A percentile compares a stretch with the other conserved stretches of the same genome.
Conservation (phyloP, 768 basidiomycete genomes). For the Goffeauzyma gilvescens region DNA sequence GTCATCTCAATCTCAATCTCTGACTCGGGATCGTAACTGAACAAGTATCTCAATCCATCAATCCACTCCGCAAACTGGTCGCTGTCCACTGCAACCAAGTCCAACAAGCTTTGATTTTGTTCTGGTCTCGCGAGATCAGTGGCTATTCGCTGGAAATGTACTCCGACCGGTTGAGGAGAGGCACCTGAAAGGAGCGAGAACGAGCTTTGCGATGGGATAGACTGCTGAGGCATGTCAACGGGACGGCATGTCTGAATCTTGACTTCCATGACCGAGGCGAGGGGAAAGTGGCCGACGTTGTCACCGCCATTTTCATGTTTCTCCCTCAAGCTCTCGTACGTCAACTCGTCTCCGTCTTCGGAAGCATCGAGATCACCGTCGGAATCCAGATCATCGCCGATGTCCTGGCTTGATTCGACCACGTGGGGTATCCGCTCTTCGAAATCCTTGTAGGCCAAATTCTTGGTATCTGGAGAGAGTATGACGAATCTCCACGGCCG, state of each 20-base stretch:
- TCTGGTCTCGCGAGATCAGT: too few species aligned
- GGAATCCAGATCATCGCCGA: background rate
- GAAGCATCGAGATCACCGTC: background rate
- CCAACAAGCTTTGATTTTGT: background rate
- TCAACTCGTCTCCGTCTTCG: too few species aligned
- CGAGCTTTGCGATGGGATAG: background rate
- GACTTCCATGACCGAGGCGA: background rate
- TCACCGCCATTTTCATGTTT: background rate
- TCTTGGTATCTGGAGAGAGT: too few species aligned
- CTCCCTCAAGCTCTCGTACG: too few species aligned
- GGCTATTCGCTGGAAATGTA: too few species aligned
- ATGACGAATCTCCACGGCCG: background rate
- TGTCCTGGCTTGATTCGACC: background rate
- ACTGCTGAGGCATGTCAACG: background rate
- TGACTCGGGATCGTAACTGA: background rate
- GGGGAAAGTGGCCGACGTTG: background rate
- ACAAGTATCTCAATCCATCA: background rate
- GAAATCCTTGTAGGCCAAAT: too few species aligned
- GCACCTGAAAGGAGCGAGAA: background rate
- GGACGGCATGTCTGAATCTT: background rate
- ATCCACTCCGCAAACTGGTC: slow-evolving; percentile 2
- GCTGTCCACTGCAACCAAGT: background rate
- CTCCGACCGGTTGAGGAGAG: too few species aligned
- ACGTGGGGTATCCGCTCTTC: too few species aligned
- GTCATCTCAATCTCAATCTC: slow-evolving; percentile 1